Evolutionary conservation across 2,329 filamentous ascomycete species (phyloP).

Genomic region (Colletotrichum chrysophilum): DNA sequence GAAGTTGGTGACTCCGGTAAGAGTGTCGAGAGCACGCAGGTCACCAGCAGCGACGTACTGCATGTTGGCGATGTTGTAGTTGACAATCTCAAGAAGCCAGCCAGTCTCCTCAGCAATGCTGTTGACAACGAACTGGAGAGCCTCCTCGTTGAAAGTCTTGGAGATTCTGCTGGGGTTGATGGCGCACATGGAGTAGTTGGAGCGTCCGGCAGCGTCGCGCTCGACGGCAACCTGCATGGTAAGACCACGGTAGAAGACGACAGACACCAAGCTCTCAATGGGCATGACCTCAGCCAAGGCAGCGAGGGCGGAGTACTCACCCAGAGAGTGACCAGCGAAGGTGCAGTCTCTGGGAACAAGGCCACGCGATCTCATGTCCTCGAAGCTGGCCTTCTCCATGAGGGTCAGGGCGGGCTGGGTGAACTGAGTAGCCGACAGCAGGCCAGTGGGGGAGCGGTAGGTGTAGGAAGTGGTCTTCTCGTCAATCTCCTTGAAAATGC

Average conservation of each 20-base stretch:
- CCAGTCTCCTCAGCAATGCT: conserved; percentile 92
- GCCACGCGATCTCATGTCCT: conserved; percentile 98
- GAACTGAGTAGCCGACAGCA: conserved; percentile 97
- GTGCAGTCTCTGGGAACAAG: conserved; percentile 95
- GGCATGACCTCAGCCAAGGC: conserved; percentile 98
- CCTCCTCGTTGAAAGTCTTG: conserved; percentile 98
- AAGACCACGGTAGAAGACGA: conserved; percentile 98
- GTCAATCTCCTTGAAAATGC: conserved; percentile 98
- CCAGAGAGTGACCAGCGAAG: conserved; percentile 96
- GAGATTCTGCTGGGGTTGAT: conserved; percentile 98
- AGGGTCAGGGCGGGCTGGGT: conserved; percentile 96
- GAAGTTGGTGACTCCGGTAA: conserved; percentile 87
- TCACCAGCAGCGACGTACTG: conserved; percentile 77
- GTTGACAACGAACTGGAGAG: conserved; percentile 94
- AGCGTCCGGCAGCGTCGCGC: conserved; percentile 88
- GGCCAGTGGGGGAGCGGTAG: conserved; percentile 91
- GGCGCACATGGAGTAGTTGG: conserved; percentile 99
- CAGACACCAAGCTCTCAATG: conserved; percentile 97
- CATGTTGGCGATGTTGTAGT: conserved; percentile 85
- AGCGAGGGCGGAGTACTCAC: conserved; percentile 96
- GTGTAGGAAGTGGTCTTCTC: conserved; percentile 96
- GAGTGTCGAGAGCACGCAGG: conserved; percentile 72
- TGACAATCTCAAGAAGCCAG: conserved; percentile 98
- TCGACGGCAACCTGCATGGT: conserved; percentile 99
- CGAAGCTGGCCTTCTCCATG: conserved; percentile 99